Base-by-base conservation (phyloP, 2,329 filamentous ascomycete species). In the Fusarium keratoplasticum region DNA sequence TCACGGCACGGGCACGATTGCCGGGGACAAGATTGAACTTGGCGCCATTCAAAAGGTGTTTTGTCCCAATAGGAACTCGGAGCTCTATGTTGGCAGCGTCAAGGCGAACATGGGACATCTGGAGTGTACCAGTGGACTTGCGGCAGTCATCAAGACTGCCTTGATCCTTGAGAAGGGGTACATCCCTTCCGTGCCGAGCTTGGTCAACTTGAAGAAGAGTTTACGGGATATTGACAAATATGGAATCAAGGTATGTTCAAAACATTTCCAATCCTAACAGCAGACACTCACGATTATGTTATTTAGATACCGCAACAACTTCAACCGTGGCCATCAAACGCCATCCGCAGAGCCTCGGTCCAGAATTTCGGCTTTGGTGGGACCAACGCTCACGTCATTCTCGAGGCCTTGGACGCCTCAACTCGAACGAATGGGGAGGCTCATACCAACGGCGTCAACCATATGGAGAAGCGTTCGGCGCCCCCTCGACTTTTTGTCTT, bases 31-130 rank as follows among this genome's bases (percentile, higher is more conserved):
- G 36, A 57, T 57, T 13, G 70, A 72, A 22, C 36, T 70, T 11
- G 22, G 57, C 1, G 62, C 66, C 2, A 69, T 71, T 18, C 36
- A 6, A 3, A 61, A 54, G 18, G 60, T 64, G 9, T 70, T 72
- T 40, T 59, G 63, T 7, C 50, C 29, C 5, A 59, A 55, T 31
- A 38, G 42, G 20, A 44, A 42, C 5, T 58, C 60, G 1, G 61
- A 70, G 11, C 16, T 70, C 11, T 61, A 55, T 5, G 27, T 70
- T 5, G 65, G 68, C 10, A 68, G 59, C 14, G 64, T 74, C 76
- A 44, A 77, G 44, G 52, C 71, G 4, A 74, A 72, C 31, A 65
- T 74, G 14, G 69, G 71, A 2, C 69, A 74, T 36, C 25, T 70
- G 13, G 69, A 66, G 33, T 66, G 44, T 1, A 42, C 63, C 6